Conservation (phyloP, 225 moss, liverwort and hornwort species). For the Anthoceros angustus region DNA sequence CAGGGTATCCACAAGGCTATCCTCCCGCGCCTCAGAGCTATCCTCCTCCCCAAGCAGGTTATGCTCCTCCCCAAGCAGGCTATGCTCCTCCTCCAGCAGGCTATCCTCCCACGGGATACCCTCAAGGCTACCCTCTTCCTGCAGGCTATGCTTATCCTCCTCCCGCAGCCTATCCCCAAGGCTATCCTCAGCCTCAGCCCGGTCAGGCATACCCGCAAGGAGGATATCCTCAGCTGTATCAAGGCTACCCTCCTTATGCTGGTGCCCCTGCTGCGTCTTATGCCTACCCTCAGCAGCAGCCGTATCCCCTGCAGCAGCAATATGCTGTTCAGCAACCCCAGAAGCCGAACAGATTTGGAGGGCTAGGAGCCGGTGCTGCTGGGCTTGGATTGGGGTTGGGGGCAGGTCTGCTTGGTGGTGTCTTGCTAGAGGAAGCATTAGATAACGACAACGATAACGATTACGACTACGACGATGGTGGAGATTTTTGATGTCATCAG, state of each 20-base stretch:
- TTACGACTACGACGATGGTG: constrained; percentile 5
- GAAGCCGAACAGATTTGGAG: not conserved
- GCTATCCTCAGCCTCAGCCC: constrained; percentile 6
- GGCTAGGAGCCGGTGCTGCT: constrained; percentile 4
- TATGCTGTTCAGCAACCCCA: not conserved
- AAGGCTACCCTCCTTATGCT: constrained; percentile 5
- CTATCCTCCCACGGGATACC: no score
- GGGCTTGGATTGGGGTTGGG: constrained; percentile 16
- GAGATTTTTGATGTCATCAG: not conserved
- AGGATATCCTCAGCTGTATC: not conserved
- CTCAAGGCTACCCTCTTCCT: constrained; percentile 7
- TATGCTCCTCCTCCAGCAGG: no score
- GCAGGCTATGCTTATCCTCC: constrained; percentile 12
- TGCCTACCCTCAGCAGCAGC: constrained; percentile 11
- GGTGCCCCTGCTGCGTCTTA: constrained; percentile 26
- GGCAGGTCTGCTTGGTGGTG: constrained; percentile 10
- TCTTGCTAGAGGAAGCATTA: constrained; percentile 7
- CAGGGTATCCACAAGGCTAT: no score
- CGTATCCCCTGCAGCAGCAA: not conserved
- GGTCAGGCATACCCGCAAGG: not conserved
- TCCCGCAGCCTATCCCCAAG: constrained; percentile 11
- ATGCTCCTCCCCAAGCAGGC: no score
- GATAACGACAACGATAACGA: not conserved
- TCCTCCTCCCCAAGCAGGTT: no score
- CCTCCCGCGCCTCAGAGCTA: no score